Base-by-base conservation (phyloP, 78 protist species). In the Dictyostelium firmibasis region DNA sequence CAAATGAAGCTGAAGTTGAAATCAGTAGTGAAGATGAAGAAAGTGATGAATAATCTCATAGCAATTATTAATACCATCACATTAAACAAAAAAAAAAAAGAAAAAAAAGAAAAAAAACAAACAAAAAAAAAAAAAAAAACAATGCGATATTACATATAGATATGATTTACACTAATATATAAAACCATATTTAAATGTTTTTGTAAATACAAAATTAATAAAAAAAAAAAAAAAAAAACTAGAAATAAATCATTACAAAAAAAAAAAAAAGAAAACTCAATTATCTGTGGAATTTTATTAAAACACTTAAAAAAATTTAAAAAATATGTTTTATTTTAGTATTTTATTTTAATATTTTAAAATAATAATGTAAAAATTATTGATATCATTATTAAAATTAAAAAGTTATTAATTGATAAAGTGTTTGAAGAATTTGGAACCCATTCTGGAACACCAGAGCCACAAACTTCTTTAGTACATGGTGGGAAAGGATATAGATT, bases 361-460 rank as follows among this genome's bases (percentile, higher is more conserved):
- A n/a, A n/a, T n/a, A n/a, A n/a, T n/a, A n/a, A n/a, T n/a, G n/a
- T 6, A 25, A 62, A 62, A n/a, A 50, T 50, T 50, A 50, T 11
- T n/a, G 72, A n/a, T 7, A 62, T n/a, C n/a, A n/a, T n/a, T 62
- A n/a, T n/a, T 62, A 25, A 62, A 62, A 62, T n/a, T n/a, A 62
- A 62, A n/a, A n/a, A 14, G n/a, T 3, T 11, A 25, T 20, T 62
- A 9, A 8, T 62, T 20, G 72, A n/a, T 62, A 62, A 20, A 62
- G 9, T 62, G n/a, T 25, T 62, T n/a, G 75, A 23, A 25, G 75
- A 67, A 27, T 67, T 67, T 10, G 18, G 0, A 27, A 27, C 75
- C 75, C 75, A 67, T 67, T 67, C 79, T 72, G 79, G 79, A 16
- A 33, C 20, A 41, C 83, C 83, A 3, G 83, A 76, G 2, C n/a